Evolutionary conservation across 2,329 filamentous ascomycete genomes (phyloP), one percentile per base, ranked within the genome.

Genomic region (Clonostachys solani): DNA sequence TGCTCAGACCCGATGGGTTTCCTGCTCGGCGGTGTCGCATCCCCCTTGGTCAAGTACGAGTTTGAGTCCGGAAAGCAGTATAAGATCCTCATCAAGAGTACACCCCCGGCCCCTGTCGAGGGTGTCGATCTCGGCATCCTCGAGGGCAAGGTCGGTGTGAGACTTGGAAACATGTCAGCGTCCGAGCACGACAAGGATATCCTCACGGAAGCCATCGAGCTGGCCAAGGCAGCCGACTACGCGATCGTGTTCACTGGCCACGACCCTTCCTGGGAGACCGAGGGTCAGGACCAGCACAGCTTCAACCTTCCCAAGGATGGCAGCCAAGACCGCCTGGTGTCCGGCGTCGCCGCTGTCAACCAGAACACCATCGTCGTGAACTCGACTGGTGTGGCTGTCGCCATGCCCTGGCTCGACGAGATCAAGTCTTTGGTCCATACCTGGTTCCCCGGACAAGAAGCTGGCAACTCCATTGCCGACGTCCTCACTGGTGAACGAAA

Each of bases 281-380:
- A 88, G 82, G 69, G 72, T 43, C 84, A 83, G 48, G 86, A 89
- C 57, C 80, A 85, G 46, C 86, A 85, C 58, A 86, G 87, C 55
- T 71, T 89, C 40, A 84, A 83, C 8, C 65, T 87, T 1, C 87
- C 85, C 75, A 52, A 58, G 5, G 36, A 38, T 18, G 36, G 36
- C 17, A 59, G 80, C 45, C 52, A 81, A 43, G 82, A 88, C 47
- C 67, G 71, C 3, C 64, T 89, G 38, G 77, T 86, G 48, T 62
- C 67, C 7, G 72, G 73, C 2, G 75, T 86, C 1, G 67, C 81
- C 7, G 69, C 70, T 0, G 78, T 63, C 0, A 86, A 86, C 54
- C 66, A 77, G 1, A 81, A 80, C 29, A 77, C 80, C 0, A 73
- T 80, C 1, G 73, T 87, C 2, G 76, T 85, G 2, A 77, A 83